Base-by-base conservation (phyloP, 345 rosid species). In the Stellera chamaejasme region DNA sequence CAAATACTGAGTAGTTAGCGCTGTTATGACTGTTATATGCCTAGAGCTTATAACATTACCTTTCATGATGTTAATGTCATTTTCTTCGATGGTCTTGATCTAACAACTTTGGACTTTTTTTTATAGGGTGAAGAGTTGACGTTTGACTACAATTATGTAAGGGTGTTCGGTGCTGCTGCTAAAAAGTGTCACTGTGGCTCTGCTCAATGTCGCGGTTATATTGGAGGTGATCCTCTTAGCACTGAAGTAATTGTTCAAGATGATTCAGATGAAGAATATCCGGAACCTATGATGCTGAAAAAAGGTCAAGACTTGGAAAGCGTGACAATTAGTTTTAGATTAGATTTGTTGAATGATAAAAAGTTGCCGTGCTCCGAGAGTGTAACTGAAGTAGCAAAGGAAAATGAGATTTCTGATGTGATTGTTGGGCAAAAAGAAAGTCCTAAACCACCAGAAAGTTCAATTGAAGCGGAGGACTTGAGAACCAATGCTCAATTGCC, bases 141-240 rank as follows among this genome's bases (percentile, higher is more conserved):
- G 48, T 93, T 93, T 76, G 96, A 93, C 79, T 93, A 93, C 83
- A 93, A 93, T 69, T 93, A 81, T 69, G 99, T 93, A 65, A 84
- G 99, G 72, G 97, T 89, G 48, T 78, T 84, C 75, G 99, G 99
- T 58, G 99, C 99, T 66, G 99, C 99, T 67, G 99, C 96, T 43
- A 93, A 87, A 80, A 87, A 75, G 79, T 93, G 99, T 61, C 79
- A 84, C 59, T 93, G 99, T 70, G 87, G 88, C 39, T 81, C 99
- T 56, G 63, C 82, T 50, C 92, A 79, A 25, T 93, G 99, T 72
- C 82, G 82, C 61, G 99, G 99, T 50, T 89, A 93, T 69, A 89
- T 93, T 57, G 99, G 99, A 47, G 96, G 99, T 61, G 99, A 93
- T 83, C 91, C 84, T 43, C 74, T 75, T 45, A 79, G 73, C 60